Evolutionary conservation across 495 filamentous ascomycete species (phyloP).

Genomic region (Aspergillus diversus): DNA sequence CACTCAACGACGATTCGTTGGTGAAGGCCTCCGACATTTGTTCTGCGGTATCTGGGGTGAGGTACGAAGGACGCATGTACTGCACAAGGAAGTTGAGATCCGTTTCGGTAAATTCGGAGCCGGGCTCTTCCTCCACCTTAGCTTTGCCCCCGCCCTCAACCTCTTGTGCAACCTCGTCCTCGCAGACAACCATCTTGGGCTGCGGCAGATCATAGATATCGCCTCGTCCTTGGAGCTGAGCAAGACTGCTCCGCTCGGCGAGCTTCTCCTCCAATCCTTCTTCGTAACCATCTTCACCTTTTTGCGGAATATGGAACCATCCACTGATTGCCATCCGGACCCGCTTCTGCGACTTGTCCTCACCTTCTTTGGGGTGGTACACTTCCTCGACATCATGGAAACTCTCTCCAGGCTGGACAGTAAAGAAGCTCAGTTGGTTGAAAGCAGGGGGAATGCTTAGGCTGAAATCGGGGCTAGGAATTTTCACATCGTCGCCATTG

Average conservation of each 20-base stretch:
- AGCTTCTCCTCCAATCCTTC: slow-evolving; percentile 86
- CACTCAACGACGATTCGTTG: slow-evolving; percentile 78
- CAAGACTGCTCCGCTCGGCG: slow-evolving; percentile 83
- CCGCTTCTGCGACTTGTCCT: slow-evolving; percentile 66
- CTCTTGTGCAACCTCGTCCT: slow-evolving; percentile 24
- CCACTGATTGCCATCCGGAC: slow-evolving; percentile 97
- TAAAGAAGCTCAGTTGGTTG: slow-evolving; percentile 98
- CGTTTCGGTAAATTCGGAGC: slow-evolving; percentile 63
- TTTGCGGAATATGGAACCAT: slow-evolving; percentile 99
- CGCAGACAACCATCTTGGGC: slow-evolving; percentile 54
- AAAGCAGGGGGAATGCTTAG: slow-evolving; percentile 90
- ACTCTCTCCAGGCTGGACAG: slow-evolving; percentile 93
- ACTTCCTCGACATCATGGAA: slow-evolving; percentile 99
- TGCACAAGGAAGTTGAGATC: slow-evolving; percentile 88
- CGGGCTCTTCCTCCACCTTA: slow-evolving; percentile 46
- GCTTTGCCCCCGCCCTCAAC: slow-evolving; percentile 48
- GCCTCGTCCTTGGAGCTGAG: slow-evolving; percentile 88
- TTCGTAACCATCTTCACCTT: slow-evolving; percentile 92
- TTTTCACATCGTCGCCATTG: slow-evolving; percentile 67
- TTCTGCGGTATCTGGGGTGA: slow-evolving; percentile 92
- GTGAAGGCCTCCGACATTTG: slow-evolving; percentile 76
- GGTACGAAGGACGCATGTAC: slow-evolving; percentile 85
- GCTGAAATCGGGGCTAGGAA: slow-evolving; percentile 73
- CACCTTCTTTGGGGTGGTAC: slow-evolving; percentile 68
- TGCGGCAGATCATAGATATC: slow-evolving; percentile 85